These are phyloP conservation scores for Jatropha multifida DNA, from an alignment of 441 rosid species.

Conservation along the genomic window DNA sequence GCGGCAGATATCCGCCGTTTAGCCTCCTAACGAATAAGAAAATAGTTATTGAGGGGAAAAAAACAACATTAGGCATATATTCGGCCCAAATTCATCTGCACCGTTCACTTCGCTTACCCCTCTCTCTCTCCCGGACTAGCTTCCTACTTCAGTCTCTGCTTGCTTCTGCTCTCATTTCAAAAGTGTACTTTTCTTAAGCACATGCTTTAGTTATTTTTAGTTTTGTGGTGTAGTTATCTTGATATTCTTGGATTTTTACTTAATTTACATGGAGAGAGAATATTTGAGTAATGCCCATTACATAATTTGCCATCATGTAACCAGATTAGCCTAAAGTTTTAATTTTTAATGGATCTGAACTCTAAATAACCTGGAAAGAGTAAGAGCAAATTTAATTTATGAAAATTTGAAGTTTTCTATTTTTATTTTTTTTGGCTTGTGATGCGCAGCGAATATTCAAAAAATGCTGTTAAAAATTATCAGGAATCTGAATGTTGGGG, in stretches of 20 bases:
- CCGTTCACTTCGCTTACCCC: background rate
- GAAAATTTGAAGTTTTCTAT: no score
- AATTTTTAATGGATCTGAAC: background rate
- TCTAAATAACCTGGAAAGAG: background rate
- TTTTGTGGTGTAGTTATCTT: background rate
- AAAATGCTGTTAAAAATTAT: slow-evolving; percentile 14
- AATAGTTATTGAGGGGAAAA: no score
- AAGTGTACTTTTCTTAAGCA: background rate
- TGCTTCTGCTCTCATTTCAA: background rate
- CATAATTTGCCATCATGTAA: background rate
- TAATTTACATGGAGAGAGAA: background rate
- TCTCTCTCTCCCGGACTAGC: background rate
- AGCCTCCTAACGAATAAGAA: no score
- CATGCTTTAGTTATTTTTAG: background rate
- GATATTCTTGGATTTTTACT: background rate
- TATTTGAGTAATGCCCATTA: background rate
- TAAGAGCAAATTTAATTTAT: no score
- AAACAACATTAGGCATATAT: no score
- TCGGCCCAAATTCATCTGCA: no score
- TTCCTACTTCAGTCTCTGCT: background rate
- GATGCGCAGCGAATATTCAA: background rate
- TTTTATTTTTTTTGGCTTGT: background rate
- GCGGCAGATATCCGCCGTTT: no score
- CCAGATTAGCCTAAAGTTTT: background rate
- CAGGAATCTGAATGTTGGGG: slow-evolving; percentile 14